These are phyloP conservation scores for Phytomonas francai DNA, from an alignment of 208 protist species.

Conservation along the genomic window DNA sequence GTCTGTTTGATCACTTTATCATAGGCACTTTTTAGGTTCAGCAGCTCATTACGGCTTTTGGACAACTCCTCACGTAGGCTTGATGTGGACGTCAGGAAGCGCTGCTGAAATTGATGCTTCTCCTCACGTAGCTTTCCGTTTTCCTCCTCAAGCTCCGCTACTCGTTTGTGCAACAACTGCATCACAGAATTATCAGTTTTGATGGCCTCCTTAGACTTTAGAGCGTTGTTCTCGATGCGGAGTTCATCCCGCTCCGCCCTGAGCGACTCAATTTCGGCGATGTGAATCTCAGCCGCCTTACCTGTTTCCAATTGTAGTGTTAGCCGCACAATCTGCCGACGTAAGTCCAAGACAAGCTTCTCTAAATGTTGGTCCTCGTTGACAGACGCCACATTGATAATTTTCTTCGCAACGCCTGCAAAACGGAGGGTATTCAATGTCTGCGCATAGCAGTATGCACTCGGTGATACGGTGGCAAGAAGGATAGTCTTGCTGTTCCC, in stretches of 20 bases:
- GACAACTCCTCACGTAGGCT: slow-evolving; percentile 60
- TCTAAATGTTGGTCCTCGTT: slow-evolving; percentile 82
- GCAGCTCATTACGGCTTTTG: slow-evolving; percentile 31
- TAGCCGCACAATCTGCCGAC: slow-evolving; percentile 70
- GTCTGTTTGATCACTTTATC: background rate
- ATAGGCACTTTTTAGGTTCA: slow-evolving; percentile 17
- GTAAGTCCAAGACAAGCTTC: slow-evolving; percentile 58
- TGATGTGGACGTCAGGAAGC: slow-evolving; percentile 35
- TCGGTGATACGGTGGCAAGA: slow-evolving; percentile 80
- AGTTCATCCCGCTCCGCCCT: slow-evolving; percentile 41
- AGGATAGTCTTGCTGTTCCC: slow-evolving; percentile 88
- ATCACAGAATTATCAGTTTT: slow-evolving; percentile 36
- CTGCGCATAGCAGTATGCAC: slow-evolving; percentile 75
- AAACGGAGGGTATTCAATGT: slow-evolving; percentile 85
- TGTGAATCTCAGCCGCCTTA: slow-evolving; percentile 46
- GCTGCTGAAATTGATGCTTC: slow-evolving; percentile 37
- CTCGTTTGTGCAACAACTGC: slow-evolving; percentile 28
- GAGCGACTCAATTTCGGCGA: slow-evolving; percentile 38
- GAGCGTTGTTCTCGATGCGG: slow-evolving; percentile 25
- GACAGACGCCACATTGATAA: slow-evolving; percentile 78
- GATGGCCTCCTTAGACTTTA: slow-evolving; percentile 23
- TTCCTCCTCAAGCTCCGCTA: slow-evolving; percentile 33
- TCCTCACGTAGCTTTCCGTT: slow-evolving; percentile 40
- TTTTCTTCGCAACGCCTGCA: slow-evolving; percentile 73
- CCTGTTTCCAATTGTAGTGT: slow-evolving; percentile 73